Conservation (phyloP, 2,329 filamentous ascomycete species). For the Penicillium sp. region DNA sequence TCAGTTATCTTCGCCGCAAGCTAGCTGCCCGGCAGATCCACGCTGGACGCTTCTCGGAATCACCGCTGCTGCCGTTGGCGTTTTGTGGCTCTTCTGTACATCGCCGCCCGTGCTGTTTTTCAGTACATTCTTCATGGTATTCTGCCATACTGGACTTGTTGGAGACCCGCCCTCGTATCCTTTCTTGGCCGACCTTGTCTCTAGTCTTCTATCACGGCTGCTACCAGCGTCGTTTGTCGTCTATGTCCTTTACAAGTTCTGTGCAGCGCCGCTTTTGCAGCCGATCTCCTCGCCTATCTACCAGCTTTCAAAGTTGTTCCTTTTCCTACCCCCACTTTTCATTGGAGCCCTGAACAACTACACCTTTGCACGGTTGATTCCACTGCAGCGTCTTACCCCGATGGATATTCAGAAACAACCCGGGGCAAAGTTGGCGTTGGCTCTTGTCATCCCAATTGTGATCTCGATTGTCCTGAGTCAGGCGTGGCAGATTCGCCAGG, state of each 20-base stretch:
- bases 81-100: constrained; percentile 78
- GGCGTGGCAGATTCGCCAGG: constrained; percentile 80
- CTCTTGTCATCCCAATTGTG: constrained; percentile 72
- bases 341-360: constrained; percentile 91
- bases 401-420: constrained; percentile 88
- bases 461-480: constrained; percentile 69
- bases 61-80: constrained; percentile 73
- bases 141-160: constrained; percentile 86
- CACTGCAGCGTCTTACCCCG: constrained; percentile 84
- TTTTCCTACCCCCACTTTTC: constrained; percentile 91
- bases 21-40: constrained; percentile 71
- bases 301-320: constrained; percentile 82
- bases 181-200: constrained; percentile 70
- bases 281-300: constrained; percentile 61
- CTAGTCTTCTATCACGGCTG: constrained; percentile 75
- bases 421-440: constrained; percentile 78
- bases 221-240: constrained; percentile 84
- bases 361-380: constrained; percentile 83
- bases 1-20: constrained; percentile 51
- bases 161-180: constrained; percentile 76
- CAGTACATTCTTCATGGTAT: constrained; percentile 75
- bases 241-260: constrained; percentile 84
- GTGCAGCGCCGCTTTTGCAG: constrained; percentile 68
- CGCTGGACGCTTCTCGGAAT: constrained; percentile 82
- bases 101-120: constrained; percentile 82